Percentiles rank a stretch among this genome's conserved stretches.
These are phyloP conservation scores for Lepidium didymum DNA, from an alignment of 345 rosid genomes.

Conservation along the genomic window DNA sequence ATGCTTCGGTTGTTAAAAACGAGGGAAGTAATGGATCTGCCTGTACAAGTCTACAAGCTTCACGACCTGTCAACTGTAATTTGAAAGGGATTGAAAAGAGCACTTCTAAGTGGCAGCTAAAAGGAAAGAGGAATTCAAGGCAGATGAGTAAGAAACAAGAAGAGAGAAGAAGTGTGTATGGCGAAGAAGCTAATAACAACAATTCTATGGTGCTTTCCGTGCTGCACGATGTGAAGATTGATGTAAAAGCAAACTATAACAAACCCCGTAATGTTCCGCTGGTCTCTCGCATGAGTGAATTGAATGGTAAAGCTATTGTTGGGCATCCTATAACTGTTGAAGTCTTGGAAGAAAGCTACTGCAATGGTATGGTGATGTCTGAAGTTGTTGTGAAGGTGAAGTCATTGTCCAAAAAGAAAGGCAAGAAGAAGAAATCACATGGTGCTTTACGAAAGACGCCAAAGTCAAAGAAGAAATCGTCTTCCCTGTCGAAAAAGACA, in stretches of 20 bases:
- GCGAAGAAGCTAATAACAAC: constrained; percentile 38
- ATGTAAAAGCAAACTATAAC: constrained; percentile 60
- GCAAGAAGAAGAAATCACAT: constrained; percentile 30
- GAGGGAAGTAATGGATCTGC: constrained; percentile 45
- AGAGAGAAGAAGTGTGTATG: constrained; percentile 38
- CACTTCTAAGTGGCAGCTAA: constrained; percentile 82
- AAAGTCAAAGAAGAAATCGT: constrained; percentile 47
- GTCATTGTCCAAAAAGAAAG: constrained; percentile 28
- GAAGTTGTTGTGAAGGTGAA: constrained; percentile 21
- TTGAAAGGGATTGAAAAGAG: constrained; percentile 57
- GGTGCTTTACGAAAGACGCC: constrained; percentile 16
- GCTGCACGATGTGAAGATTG: constrained; percentile 63
- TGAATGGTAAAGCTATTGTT: constrained; percentile 71
- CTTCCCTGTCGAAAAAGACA: constrained; percentile 52
- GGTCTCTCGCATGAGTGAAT: constrained; percentile 81
- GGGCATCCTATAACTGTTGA: constrained; percentile 79
- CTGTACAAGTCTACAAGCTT: constrained; percentile 40
- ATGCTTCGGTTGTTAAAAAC: constrained; percentile 31
- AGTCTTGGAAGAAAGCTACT: constrained; percentile 36
- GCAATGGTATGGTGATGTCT: constrained; percentile 17
- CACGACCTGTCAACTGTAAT: constrained; percentile 21
- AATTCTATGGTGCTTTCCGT: constrained; percentile 5
- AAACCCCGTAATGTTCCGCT: constrained; percentile 70
- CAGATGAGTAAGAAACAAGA: constrained; percentile 57
- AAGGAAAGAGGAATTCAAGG: constrained; percentile 94